Evolutionary conservation across 345 rosid species (phyloP), one percentile per base, ranked within the genome.

Genomic region (Hibiscus mutabilis): DNA sequence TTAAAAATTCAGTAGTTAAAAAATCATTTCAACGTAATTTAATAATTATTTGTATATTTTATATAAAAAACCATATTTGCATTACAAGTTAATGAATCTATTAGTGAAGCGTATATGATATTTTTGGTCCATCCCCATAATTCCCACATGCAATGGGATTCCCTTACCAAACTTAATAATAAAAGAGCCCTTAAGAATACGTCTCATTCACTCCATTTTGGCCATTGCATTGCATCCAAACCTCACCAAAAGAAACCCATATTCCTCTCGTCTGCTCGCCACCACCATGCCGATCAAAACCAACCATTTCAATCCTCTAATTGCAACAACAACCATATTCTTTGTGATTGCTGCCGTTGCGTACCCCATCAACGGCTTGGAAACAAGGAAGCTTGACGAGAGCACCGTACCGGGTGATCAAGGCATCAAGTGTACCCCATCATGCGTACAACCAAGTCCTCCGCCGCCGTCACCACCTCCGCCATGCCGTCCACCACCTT

Each of bases 391-490:
- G 76, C 81, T 82, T 14, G 83, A 82, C 9, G 81, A 82, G 4
- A 73, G 35, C 74, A 16, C 70, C 5, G 2, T 65, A 13, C 82
- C 18, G 71, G 46, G 49, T 71, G 77, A 35, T 70, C 74, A 68
- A 53, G 81, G 58, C 44, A 77, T 73, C n/a, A 84, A 87, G 85
- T 87, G 92, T 64, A 6, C 78, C 22, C 88, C 89, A 6, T 63
- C 83, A 11, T 87, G 92, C 16, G 13, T 61, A 66, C 79, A 77
- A 70, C 13, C 46, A 42, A 81, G 67, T 46, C 86, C 91, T 61
- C 88, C 91, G 16, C 88, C 88, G 0, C 86, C 91, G 0, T 68
- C 82, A 0, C 82, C 88, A 3, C 84, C 83, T 6, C 80, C 80
- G 10, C 85, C 85, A 0, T 21, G 60, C 60, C 86, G 89, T 60